Percentiles rank a stretch among this genome's conserved stretches.
These are phyloP conservation scores for Xylaria scruposa DNA, from an alignment of 495 filamentous ascomycete genomes.

Conservation along the genomic window DNA sequence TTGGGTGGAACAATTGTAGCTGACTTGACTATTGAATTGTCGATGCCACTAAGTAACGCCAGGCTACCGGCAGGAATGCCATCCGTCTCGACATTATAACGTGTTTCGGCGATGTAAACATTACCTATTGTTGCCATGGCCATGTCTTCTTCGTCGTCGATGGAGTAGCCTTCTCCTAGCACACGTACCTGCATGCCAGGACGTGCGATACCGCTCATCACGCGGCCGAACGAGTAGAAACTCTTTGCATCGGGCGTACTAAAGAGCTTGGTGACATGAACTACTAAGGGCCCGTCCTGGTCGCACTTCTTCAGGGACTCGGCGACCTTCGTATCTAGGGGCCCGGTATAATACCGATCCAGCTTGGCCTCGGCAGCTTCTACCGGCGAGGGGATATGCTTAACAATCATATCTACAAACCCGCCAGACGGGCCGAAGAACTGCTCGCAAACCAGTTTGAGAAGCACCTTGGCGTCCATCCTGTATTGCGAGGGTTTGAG, in stretches of 20 bases:
- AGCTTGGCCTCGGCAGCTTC: constrained; percentile 79
- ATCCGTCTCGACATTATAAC: constrained; percentile 88
- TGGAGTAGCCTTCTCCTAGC: constrained; percentile 91
- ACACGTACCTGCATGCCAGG: constrained; percentile 86
- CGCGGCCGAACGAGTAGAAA: constrained; percentile 88
- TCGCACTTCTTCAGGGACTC: constrained; percentile 81
- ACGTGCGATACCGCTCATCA: constrained; percentile 90
- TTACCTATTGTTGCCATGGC: constrained; percentile 83
- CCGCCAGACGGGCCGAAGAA: constrained; percentile 91
- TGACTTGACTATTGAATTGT: constrained; percentile 98
- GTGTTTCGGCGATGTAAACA: constrained; percentile 91
- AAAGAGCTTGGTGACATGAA: constrained; percentile 93
- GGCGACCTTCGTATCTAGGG: constrained; percentile 86
- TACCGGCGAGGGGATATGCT: constrained; percentile 87
- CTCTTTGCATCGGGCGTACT: constrained; percentile 83
- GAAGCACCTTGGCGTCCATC: constrained; percentile 83
- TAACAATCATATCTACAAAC: constrained; percentile 94
- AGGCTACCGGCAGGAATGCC: constrained; percentile 96
- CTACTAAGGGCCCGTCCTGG: constrained; percentile 85
- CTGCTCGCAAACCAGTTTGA: constrained; percentile 89
- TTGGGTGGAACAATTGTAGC: constrained; percentile 89
- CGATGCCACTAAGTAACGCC: constrained; percentile 87
- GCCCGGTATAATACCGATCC: constrained; percentile 90
- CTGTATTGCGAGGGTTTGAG: constrained; percentile 93
- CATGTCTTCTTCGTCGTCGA: constrained; percentile 99